phyloP scores from a whole-genome alignment of 176 grass and related monocot genomes.

The Cymbopogon citratus region DNA sequence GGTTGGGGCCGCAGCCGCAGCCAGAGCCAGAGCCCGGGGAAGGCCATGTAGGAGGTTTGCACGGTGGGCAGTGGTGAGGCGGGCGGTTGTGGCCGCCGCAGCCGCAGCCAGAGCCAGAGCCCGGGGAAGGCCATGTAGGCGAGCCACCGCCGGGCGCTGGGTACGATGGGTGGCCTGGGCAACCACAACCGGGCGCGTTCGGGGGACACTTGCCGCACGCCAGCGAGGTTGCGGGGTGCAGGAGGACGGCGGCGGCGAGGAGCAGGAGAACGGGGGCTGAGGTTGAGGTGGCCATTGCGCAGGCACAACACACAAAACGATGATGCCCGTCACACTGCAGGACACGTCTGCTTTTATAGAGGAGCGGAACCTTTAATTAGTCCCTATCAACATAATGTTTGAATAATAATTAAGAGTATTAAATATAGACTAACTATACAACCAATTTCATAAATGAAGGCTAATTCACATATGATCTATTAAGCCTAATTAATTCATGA shows the following conservation, averaged over 20 bases:
- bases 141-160: slow-evolving; percentile 19
- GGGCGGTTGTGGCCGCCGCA: not conserved
- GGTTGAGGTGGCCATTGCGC: slow-evolving; percentile 12
- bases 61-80: slow-evolving; percentile 13
- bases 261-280: slow-evolving; percentile 9
- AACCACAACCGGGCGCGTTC: not conserved
- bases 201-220: slow-evolving; percentile 27
- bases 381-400: no score
- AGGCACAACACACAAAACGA: not conserved
- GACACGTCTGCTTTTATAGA: no score
- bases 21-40: no score
- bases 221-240: slow-evolving; percentile 17
- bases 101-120: not conserved
- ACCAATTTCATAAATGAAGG: no score
- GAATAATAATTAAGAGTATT: no score
- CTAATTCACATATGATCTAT: no score
- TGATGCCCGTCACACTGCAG: no score
- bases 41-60: not conserved
- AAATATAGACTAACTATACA: no score
- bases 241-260: not conserved
- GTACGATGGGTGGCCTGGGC: not conserved
- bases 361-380: no score
- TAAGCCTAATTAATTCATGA: no score
- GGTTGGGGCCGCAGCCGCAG: no score
- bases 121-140: not conserved